Conservation (phyloP, 257 asterid genomes). For the Nicotiana paniculata region DNA sequence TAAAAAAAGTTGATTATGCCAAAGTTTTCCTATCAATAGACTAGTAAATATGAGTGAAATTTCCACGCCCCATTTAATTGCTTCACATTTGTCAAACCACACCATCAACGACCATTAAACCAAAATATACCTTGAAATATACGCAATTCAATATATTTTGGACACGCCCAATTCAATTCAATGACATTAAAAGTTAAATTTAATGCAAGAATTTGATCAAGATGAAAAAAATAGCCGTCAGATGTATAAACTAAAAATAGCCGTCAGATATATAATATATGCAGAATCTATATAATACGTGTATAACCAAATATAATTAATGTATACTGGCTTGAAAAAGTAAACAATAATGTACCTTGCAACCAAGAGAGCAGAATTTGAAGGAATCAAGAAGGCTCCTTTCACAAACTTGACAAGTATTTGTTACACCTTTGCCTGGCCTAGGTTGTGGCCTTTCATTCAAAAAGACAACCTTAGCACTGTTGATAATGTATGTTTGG, state of each 20-base stretch:
- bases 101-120: not conserved
- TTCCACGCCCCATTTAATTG: not conserved
- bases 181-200: not conserved
- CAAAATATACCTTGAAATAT: not conserved
- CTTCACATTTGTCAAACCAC: not conserved
- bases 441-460: conserved; percentile 73
- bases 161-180: not conserved
- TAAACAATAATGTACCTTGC: conserved; percentile 41
- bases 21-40: conserved; percentile 2
- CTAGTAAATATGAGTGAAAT: not conserved
- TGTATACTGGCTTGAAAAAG: too few species aligned
- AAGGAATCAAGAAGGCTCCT: conserved; percentile 70
- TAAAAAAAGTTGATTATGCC: not conserved
- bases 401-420: conserved; percentile 55
- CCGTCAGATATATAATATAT: too few species aligned
- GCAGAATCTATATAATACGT: too few species aligned
- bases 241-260: too few species aligned
- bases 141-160: not conserved
- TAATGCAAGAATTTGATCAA: not conserved
- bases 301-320: too few species aligned
- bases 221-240: not conserved
- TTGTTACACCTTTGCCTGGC: conserved; percentile 59
- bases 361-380: conserved; percentile 69
- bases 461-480: conserved; percentile 65
- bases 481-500: conserved; percentile 70